phyloP scores from a whole-genome alignment of 148 eudicot species.

The Linanthus parryae region DNA sequence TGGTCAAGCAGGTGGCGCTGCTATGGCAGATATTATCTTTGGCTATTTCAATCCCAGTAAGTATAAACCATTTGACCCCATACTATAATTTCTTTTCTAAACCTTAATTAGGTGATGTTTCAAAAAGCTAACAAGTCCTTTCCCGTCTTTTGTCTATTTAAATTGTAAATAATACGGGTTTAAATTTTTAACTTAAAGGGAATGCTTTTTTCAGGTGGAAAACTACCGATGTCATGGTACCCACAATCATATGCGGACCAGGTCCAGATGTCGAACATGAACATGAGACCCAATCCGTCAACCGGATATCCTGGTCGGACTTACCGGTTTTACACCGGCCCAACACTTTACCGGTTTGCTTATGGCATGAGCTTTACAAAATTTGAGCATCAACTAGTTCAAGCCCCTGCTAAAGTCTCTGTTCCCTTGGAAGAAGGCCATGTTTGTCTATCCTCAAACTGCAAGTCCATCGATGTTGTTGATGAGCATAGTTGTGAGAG shows the following conservation, averaged over 20 bases:
- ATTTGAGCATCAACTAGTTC: constrained; percentile 44
- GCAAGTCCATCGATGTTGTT: constrained; percentile 50
- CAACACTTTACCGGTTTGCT: constrained; percentile 46
- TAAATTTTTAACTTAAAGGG: too few relatives aligned
- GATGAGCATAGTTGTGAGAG: constrained; percentile 44
- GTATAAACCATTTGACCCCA: too few relatives aligned
- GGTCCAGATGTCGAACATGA: constrained; percentile 67
- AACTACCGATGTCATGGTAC: constrained; percentile 69
- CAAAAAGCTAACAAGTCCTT: too few relatives aligned
- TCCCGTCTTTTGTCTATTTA: too few relatives aligned
- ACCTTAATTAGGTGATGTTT: too few relatives aligned
- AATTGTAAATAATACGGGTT: too few relatives aligned
- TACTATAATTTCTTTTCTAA: too few relatives aligned
- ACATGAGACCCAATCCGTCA: constrained; percentile 58
- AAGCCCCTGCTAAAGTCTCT: constrained; percentile 48
- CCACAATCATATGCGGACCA: constrained; percentile 53
- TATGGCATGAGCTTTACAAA: constrained; percentile 53
- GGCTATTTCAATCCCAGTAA: constrained; percentile 61
- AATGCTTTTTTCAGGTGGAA: constrained; percentile 50
- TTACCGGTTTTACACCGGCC: constrained; percentile 61
- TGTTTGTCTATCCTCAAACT: constrained; percentile 42
- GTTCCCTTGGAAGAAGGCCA: constrained; percentile 52
- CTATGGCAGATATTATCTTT: constrained; percentile 46
- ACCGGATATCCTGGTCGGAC: constrained; percentile 69
- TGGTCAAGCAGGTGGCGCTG: constrained; percentile 57